Base-by-base conservation (phyloP, 2,329 filamentous ascomycete genomes). In the Monilinia aucupariae region DNA sequence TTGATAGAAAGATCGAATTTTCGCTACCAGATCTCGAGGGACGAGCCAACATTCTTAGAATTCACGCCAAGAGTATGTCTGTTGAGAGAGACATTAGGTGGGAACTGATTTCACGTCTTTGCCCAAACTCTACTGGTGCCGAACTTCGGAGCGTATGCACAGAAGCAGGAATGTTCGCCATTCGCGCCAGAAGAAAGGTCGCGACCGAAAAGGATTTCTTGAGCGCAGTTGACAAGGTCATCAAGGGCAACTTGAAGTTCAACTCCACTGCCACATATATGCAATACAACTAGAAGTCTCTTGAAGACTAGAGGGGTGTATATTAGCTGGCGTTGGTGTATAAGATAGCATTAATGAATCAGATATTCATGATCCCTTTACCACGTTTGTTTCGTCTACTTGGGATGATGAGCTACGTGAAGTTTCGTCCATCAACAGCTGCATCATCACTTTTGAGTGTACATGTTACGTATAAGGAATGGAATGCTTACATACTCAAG, bases 1-100 rank as follows among this genome's bases (percentile, higher is more conserved):
- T 97, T 73, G 93, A 97, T 77, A 86, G 94, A 73, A 99, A 99
- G 84, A 99, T 99, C 72, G 94, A 99, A 78, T 99, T 99, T 81
- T 93, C 92, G 0, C 84, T 99, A 30, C 94, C 94, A 30, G 94
- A 99, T 76, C 91, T 97, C 71, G 94, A 99, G 77, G 94, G 94
- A 59, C 89, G 94, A 69, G 94, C 94, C 74, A 97, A 97, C 79
- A 97, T 99, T 74, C 85, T 99, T 51, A 90, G 94, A 58, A 99
- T 99, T 72, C 94, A 97, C 80, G 94, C 94, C 72, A 99, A 97
- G 88, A 96, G 91, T 75, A 99, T 99, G 94, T 97, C 92, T 22
- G 94, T 99, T 45, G 94, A 99, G 84, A 87, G 94, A 60, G 94
- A 99, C 74, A 99, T 99, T 73, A 87, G 94, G 78, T 99, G 94